These are phyloP conservation scores for Trypanosoma brucei DNA, from an alignment of 208 protist genomes.

Conservation along the genomic window DNA sequence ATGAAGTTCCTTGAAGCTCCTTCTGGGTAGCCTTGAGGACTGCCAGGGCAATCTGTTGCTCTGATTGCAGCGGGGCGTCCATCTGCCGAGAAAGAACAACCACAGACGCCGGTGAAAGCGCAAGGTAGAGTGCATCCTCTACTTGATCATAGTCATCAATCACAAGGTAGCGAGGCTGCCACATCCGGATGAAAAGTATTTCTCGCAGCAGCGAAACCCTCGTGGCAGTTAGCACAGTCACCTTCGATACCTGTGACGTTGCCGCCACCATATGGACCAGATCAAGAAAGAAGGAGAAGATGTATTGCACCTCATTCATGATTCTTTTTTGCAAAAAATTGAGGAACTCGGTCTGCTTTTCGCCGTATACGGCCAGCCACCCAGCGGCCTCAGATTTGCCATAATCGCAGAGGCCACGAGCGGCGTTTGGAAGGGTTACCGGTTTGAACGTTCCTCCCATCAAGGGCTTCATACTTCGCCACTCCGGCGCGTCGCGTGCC, in stretches of 20 bases:
- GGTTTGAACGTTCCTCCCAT: constrained; percentile 3
- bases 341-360: constrained; percentile 57
- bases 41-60: constrained; percentile 31
- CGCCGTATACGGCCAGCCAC: constrained; percentile 53
- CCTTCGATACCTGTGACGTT: constrained; percentile 51
- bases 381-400: constrained; percentile 31
- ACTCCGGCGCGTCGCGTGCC: background rate
- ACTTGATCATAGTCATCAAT: constrained; percentile 76
- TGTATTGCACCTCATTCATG: constrained; percentile 33
- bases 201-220: constrained; percentile 36
- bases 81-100: constrained; percentile 51
- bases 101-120: constrained; percentile 50
- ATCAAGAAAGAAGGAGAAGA: constrained; percentile 56
- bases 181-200: constrained; percentile 61
- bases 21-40: constrained; percentile 42
- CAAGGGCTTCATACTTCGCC: constrained; percentile 18
- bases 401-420: constrained; percentile 21
- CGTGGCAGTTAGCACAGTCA: constrained; percentile 38
- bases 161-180: constrained; percentile 52
- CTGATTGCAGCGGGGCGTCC: constrained; percentile 38
- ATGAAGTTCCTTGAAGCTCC: constrained; percentile 37
- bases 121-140: constrained; percentile 50
- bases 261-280: constrained; percentile 55
- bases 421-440: constrained; percentile 17
- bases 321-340: constrained; percentile 34